Base-by-base conservation (phyloP, 2,329 filamentous ascomycete genomes). In the Dothistroma pini region DNA sequence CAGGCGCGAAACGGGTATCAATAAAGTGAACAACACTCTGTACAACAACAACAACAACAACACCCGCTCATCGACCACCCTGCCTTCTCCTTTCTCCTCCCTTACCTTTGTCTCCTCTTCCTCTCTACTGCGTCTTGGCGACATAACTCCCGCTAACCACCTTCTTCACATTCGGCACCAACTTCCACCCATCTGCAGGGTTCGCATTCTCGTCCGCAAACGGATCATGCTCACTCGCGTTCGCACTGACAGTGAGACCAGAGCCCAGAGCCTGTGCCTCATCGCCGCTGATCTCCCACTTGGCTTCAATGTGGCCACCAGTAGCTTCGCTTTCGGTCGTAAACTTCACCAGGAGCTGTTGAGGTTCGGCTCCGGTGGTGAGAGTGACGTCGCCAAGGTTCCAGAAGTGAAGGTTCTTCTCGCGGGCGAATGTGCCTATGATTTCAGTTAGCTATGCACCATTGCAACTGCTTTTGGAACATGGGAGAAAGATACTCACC, bases 291-390 rank as follows among this genome's bases (percentile, higher is more conserved):
- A 89, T 78, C 73, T 96, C 92, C 86, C 93, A 97, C 59, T 88
- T 82, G 0, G 90, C 90, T 74, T 99, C 93, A 9, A 96, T 83
- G 57, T 85, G 86, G 0, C 92, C 91, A 5, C 89, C 85, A 64
- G 85, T 86, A 0, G 90, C 86, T 56, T 85, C 81, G 25, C 85
- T 85, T 35, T 93, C 88, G 0, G 90, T 90, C 25, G 88, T 79
- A 68, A 99, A 89, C 2, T 92, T 86, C 61, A 91, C 95, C 7
- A 96, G 87, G 60, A 97, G 85, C 76, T 91, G 93, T 70, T 89
- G 83, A 66, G 85, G 83, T 38, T 79, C 75, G 34, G 78, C 75
- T 54, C 86, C 86, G 9, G 84, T 78, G 50, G 81, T 80, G 0
- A 87, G 75, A 0, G 86, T 89, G 16, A 97, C 79, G 64, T 96